Evolutionary conservation across 2,329 filamentous ascomycete genomes (phyloP), one percentile per base, ranked within the genome.

Genomic region (Neofusicoccum parvum): DNA sequence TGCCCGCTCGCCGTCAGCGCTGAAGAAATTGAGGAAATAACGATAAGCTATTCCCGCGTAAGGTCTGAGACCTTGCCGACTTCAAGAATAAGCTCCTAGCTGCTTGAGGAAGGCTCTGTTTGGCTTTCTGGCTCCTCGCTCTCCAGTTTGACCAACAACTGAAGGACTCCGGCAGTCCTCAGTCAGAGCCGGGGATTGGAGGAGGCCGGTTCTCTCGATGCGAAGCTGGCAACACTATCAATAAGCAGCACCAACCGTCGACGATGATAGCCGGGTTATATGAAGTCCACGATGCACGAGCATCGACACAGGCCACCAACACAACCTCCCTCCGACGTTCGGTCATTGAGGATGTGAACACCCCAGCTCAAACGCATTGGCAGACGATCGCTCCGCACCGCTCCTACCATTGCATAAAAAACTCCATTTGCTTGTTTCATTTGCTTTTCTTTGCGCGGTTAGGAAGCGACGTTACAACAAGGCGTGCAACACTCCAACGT

Each of bases 381-480:
- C 23, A 7, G 43, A 46, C 56, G 27, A 48, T 39, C 32, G 56
- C 56, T 34, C 43, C n/a, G 56, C 56, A 37, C 41, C 43, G 27
- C 43, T 23, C 7, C 5, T 37, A 36, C 41, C 43, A 36, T 37
- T 23, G 43, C 34, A 14, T 59, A 36, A 37, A 39, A 11, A 6
- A 6, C 27, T 37, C 32, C 11, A 12, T 46, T 34, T 17, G 20
- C 53, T 43, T 39, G 3, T 32, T 14, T 60, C 11, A 23, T 37
- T 48, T 37, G 27, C 14, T 60, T 15, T 43, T 34, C 27, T 15
- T 20, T 17, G 27, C 27, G 41, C 43, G n/a, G 41, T 15, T 37
- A 46, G 43, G 41, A 48, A 23, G 27, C 56, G 56, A 60, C 37
- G 43, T 46, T 48, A 46, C 41, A n/a, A 48, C 34, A 60, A n/a